These are phyloP conservation scores for Dictyostelium firmibasis DNA, from an alignment of 78 protist species.

Conservation along the genomic window DNA sequence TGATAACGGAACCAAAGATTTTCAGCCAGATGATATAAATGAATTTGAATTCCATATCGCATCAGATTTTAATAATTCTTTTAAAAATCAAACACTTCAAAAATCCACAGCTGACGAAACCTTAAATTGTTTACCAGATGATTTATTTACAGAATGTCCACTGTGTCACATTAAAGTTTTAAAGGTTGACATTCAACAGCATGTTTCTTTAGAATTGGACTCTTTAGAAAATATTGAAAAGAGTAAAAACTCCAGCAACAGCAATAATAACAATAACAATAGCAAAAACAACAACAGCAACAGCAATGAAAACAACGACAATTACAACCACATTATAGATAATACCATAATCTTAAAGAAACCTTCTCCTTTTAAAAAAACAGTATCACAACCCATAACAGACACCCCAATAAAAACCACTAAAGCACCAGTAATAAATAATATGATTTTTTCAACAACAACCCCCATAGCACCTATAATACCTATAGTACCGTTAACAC, in stretches of 20 bases:
- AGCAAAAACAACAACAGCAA: neutral
- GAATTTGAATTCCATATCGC: neutral
- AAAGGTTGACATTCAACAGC: neutral
- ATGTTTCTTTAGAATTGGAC: neutral
- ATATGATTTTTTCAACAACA: neutral
- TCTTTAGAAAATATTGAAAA: neutral
- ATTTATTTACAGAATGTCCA: neutral
- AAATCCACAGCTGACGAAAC: neutral
- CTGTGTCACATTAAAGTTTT: neutral
- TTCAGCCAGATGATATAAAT: neutral
- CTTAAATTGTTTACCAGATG: neutral
- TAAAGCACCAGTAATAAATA: neutral
- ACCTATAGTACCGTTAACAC: neutral
- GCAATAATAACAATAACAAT: neutral
- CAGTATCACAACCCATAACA: neutral
- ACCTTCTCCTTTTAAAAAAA: neutral
- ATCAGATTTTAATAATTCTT: neutral
- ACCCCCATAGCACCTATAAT: neutral
- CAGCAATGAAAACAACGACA: neutral
- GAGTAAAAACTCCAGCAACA: neutral
- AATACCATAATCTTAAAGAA: neutral
- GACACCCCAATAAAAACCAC: neutral
- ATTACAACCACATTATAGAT: neutral
- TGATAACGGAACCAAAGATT: neutral
- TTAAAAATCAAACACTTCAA: no score